Conservation (phyloP, 441 rosid species). For the Raphanus hybrid region DNA sequence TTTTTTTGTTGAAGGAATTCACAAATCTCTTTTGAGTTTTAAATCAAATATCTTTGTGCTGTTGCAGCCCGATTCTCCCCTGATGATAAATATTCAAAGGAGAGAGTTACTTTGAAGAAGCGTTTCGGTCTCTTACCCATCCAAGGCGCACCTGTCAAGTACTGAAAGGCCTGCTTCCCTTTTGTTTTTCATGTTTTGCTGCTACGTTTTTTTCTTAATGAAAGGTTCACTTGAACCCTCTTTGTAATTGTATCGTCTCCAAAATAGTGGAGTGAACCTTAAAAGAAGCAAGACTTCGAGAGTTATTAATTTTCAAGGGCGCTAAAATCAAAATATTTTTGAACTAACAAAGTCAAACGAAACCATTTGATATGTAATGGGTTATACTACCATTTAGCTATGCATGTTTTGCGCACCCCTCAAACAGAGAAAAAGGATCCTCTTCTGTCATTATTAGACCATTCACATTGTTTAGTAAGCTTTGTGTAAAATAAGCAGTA, state of each 20-base stretch:
- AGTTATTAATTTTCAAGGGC: background rate
- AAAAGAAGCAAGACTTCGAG: background rate
- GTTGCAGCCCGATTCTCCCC: conserved; percentile 97
- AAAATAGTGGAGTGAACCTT: conserved; percentile 3
- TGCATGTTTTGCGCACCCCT: too few relatives aligned
- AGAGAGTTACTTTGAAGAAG: conserved; percentile 89
- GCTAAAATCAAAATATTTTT: too few relatives aligned
- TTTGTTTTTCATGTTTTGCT: conserved; percentile 21
- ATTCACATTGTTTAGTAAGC: background rate
- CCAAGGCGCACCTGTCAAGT: conserved; percentile 76
- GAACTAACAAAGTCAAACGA: too few relatives aligned
- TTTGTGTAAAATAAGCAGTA: background rate
- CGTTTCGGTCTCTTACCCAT: conserved; percentile 91
- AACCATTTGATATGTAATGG: too few relatives aligned
- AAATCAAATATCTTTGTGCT: background rate
- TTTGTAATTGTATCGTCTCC: background rate
- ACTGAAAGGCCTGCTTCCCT: conserved; percentile 43
- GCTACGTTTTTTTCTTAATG: conserved; percentile 19
- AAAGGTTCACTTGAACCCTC: too few relatives aligned
- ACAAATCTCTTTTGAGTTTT: background rate
- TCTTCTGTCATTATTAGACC: too few relatives aligned
- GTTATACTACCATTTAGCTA: too few relatives aligned
- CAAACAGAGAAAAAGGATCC: too few relatives aligned
- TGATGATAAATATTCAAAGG: conserved; percentile 89
- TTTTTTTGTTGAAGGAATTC: background rate